Percentiles rank a stretch among this genome's conserved stretches.
Conservation (phyloP, 345 rosid species). For the Hibiscus mutabilis region DNA sequence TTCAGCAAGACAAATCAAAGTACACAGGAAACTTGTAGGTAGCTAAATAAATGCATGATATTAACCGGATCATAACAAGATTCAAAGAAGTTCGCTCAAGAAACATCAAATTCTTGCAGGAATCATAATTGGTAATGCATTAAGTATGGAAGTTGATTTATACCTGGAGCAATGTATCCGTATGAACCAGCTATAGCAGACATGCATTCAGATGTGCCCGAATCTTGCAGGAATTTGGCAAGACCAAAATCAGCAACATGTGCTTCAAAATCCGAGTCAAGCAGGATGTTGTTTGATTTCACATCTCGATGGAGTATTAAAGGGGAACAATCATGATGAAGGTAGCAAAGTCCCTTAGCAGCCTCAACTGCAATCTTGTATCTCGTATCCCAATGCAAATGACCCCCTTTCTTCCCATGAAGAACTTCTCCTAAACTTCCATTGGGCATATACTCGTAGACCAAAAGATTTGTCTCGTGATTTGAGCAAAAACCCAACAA, state of each 20-base stretch:
- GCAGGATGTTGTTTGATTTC: constrained; percentile 79
- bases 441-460: constrained; percentile 85
- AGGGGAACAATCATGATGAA: constrained; percentile 85
- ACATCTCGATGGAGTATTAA: constrained; percentile 81
- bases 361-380: constrained; percentile 80
- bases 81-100: constrained; percentile 11
- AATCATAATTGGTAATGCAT: not conserved
- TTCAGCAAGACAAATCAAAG: not conserved
- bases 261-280: constrained; percentile 75
- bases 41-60: not conserved
- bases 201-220: constrained; percentile 91
- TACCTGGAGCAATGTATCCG: constrained; percentile 96
- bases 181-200: constrained; percentile 96
- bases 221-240: constrained; percentile 82
- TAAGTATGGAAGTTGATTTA: not conserved
- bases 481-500: constrained; percentile 78
- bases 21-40: constrained; percentile 6
- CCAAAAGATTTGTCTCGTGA: constrained; percentile 83
- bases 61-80: not conserved
- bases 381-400: constrained; percentile 80
- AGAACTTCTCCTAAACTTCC: constrained; percentile 93
- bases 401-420: constrained; percentile 86
- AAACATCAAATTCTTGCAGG: not conserved
- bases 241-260: constrained; percentile 96
- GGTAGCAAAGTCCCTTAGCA: constrained; percentile 83